Evolutionary conservation across 2,329 filamentous ascomycete species (phyloP).

Genomic region (Ascochyta fabae): DNA sequence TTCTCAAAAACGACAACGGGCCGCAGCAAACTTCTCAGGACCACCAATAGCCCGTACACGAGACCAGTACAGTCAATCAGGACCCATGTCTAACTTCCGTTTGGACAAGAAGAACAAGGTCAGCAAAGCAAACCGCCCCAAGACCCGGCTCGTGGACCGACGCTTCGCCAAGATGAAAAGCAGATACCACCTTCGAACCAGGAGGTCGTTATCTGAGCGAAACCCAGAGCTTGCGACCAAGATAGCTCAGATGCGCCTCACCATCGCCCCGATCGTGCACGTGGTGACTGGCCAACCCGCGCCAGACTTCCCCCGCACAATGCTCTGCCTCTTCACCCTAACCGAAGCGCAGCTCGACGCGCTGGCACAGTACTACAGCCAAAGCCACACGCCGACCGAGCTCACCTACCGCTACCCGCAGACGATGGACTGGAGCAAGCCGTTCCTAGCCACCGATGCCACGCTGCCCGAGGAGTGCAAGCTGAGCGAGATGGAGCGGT

Average conservation of each 20-base stretch:
- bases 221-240: constrained; percentile 64
- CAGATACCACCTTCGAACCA: constrained; percentile 12
- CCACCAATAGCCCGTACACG: background rate
- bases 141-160: constrained; percentile 18
- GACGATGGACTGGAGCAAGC: constrained; percentile 67
- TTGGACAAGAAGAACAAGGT: constrained; percentile 14
- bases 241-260: constrained; percentile 69
- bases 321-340: constrained; percentile 76
- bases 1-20: background rate
- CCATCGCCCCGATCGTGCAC: constrained; percentile 68
- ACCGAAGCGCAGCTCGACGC: constrained; percentile 73
- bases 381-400: constrained; percentile 65
- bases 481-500: constrained; percentile 48
- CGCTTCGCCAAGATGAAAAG: constrained; percentile 10
- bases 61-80: background rate
- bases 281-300: constrained; percentile 68
- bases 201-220: constrained; percentile 19
- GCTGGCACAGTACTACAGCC: constrained; percentile 76
- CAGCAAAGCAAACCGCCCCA: constrained; percentile 19
- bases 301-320: constrained; percentile 67
- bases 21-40: constrained; percentile 21
- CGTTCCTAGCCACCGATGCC: constrained; percentile 43
- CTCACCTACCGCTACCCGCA: constrained; percentile 65
- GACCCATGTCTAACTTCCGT: constrained; percentile 1
- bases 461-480: constrained; percentile 26